phyloP scores from a whole-genome alignment of 2,329 filamentous ascomycete species.

The Ceratocystiopsis sp. region DNA sequence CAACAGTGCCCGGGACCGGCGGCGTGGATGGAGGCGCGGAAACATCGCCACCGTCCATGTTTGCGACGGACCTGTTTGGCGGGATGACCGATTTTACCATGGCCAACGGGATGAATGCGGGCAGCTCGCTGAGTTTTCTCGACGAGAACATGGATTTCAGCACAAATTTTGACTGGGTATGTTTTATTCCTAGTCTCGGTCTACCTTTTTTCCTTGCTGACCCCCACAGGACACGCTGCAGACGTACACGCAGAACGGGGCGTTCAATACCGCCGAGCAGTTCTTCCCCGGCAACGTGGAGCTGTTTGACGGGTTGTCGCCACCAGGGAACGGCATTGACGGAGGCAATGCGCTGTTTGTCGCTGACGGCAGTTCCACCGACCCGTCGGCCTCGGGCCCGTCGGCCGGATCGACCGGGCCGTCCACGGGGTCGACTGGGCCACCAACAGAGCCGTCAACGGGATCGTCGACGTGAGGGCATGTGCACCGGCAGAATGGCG shows the following conservation, averaged over 20 bases:
- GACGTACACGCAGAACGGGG: conserved; percentile 37
- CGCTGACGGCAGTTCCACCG: no score
- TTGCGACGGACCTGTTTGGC: conserved; percentile 13
- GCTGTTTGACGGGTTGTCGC: no score
- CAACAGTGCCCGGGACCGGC: background rate
- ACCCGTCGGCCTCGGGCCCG: no score
- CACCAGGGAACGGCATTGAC: no score
- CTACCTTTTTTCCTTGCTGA: background rate
- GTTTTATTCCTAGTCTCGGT: conserved; percentile 10
- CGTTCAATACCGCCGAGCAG: conserved; percentile 16
- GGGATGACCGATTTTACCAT: conserved; percentile 21
- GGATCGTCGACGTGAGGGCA: no score
- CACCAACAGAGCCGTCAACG: no score
- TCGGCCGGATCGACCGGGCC: no score
- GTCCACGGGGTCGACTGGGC: no score
- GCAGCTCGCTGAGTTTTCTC: conserved; percentile 1
- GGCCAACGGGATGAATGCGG: conserved; percentile 24
- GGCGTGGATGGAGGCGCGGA: background rate
- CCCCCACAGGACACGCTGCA: conserved; percentile 33
- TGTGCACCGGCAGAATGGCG: no score
- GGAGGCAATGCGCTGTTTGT: no score
- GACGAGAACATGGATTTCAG: conserved; percentile 25
- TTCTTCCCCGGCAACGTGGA: no score
- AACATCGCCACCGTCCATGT: conserved; percentile 20
- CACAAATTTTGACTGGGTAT: conserved; percentile 42